These are phyloP conservation scores for Colletotrichum musae DNA, from an alignment of 2,329 filamentous ascomycete species.

Conservation along the genomic window DNA sequence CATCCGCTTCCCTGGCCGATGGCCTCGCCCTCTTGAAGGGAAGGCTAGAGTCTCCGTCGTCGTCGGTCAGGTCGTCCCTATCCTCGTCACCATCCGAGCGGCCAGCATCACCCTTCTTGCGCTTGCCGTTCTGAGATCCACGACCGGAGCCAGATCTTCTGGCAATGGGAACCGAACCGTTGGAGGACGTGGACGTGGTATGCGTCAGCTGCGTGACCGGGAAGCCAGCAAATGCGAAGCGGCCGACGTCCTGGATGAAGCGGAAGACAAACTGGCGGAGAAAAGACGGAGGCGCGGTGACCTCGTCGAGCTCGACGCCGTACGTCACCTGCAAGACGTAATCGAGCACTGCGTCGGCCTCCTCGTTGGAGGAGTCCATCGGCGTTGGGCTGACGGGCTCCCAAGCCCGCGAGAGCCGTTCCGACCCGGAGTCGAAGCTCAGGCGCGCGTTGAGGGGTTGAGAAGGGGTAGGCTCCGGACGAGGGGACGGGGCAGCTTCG, in stretches of 20 bases:
- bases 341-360: constrained; percentile 52
- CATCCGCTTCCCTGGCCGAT: constrained; percentile 51
- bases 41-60: constrained; percentile 47
- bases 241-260: constrained; percentile 52
- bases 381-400: constrained; percentile 43
- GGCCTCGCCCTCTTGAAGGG: constrained; percentile 50
- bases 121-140: constrained; percentile 47
- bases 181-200: constrained; percentile 50
- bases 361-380: constrained; percentile 51
- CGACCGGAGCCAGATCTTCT: constrained; percentile 24
- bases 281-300: constrained; percentile 46
- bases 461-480: neutral
- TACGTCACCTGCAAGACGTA: constrained; percentile 56
- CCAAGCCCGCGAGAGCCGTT: constrained; percentile 40
- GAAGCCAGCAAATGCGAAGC: constrained; percentile 46
- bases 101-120: constrained; percentile 50
- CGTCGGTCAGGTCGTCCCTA: constrained; percentile 53
- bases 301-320: constrained; percentile 54
- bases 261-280: constrained; percentile 50
- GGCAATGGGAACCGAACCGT: constrained; percentile 27
- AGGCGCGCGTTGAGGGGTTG: constrained; percentile 34
- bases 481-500: constrained; percentile 12
- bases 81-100: constrained; percentile 47
- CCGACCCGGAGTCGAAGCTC: constrained; percentile 40
- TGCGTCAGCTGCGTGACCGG: constrained; percentile 47